Conservation (phyloP, 768 basidiomycete genomes). For the Symmetrospora coprosmae region DNA sequence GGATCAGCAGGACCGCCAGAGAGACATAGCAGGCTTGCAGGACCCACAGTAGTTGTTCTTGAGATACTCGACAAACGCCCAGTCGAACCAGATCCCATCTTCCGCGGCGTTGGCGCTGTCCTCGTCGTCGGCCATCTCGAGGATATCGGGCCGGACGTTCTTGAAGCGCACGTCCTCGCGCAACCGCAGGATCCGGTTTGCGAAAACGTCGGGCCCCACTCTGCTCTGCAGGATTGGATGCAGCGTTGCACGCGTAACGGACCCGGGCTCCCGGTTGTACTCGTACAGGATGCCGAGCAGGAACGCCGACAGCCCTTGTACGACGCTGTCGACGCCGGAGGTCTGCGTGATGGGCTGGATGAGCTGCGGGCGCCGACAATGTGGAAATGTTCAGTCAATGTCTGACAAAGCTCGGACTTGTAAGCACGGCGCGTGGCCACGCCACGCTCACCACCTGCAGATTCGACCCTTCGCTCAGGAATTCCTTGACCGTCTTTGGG, state of each 20-base stretch:
- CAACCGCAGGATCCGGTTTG: conserved; percentile 69
- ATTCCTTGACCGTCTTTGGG: conserved; percentile 68
- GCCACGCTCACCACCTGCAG: conserved; percentile 63
- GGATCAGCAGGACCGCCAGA: background rate
- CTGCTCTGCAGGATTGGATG: conserved; percentile 71
- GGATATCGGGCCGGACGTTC: conserved; percentile 66
- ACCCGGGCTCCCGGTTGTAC: conserved; percentile 86
- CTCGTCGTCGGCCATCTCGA: conserved; percentile 43
- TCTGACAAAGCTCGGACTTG: background rate
- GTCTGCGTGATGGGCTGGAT: conserved; percentile 89
- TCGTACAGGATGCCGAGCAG: conserved; percentile 88
- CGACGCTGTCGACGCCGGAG: conserved; percentile 64
- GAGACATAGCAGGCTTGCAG: background rate
- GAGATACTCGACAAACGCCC: conserved; percentile 96
- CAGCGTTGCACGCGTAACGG: conserved; percentile 61
- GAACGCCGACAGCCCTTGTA: conserved; percentile 82
- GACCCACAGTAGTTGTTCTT: conserved; percentile 87
- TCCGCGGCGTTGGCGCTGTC: conserved; percentile 38
- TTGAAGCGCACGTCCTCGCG: conserved; percentile 90
- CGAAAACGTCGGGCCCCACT: conserved; percentile 74
- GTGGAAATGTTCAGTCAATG: background rate
- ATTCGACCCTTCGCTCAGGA: conserved; percentile 71
- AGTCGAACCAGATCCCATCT: conserved; percentile 84
- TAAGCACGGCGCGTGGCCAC: too few relatives aligned
- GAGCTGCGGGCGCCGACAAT: conserved; percentile 55